phyloP scores from a whole-genome alignment of 768 basidiomycete genomes.

The Amylocystis lapponica region DNA sequence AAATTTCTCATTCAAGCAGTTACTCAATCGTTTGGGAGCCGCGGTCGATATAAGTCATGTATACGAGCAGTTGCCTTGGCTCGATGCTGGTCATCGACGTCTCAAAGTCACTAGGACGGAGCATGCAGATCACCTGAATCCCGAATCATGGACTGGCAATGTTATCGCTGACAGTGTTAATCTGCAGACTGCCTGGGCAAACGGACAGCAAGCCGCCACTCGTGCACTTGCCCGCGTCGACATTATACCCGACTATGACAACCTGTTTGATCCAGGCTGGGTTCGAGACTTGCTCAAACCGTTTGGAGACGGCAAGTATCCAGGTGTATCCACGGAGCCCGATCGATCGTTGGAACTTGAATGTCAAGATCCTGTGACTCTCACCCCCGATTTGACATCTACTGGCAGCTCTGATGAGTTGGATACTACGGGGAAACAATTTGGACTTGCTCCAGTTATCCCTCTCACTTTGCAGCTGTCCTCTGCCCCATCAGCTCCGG shows the following conservation, averaged over 20 bases:
- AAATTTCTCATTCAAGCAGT: slow-evolving; percentile 10
- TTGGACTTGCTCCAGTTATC: too few species aligned
- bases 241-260: slow-evolving; percentile 1
- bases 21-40: slow-evolving; percentile 12
- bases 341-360: slow-evolving; percentile 16
- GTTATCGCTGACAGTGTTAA: slow-evolving; percentile 13
- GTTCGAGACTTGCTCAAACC: slow-evolving; percentile 22
- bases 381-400: too few species aligned
- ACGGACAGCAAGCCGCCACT: slow-evolving; percentile 8
- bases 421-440: too few species aligned
- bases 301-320: slow-evolving; percentile 21
- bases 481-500: too few species aligned
- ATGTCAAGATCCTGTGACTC: too few species aligned
- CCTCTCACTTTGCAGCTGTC: too few species aligned
- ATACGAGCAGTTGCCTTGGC: slow-evolving; percentile 13
- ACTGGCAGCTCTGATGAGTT: too few species aligned
- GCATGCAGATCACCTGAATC: slow-evolving; percentile 23
- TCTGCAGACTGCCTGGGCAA: slow-evolving; percentile 11
- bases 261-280: not conserved
- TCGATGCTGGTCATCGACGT: slow-evolving; percentile 16
- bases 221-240: slow-evolving; percentile 3
- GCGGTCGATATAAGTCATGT: slow-evolving; percentile 16
- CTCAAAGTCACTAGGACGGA: slow-evolving; percentile 15
- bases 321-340: slow-evolving; percentile 21
- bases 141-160: slow-evolving; percentile 19